Conservation (phyloP, 257 asterid species). For the Rauvolfia tetraphylla region DNA sequence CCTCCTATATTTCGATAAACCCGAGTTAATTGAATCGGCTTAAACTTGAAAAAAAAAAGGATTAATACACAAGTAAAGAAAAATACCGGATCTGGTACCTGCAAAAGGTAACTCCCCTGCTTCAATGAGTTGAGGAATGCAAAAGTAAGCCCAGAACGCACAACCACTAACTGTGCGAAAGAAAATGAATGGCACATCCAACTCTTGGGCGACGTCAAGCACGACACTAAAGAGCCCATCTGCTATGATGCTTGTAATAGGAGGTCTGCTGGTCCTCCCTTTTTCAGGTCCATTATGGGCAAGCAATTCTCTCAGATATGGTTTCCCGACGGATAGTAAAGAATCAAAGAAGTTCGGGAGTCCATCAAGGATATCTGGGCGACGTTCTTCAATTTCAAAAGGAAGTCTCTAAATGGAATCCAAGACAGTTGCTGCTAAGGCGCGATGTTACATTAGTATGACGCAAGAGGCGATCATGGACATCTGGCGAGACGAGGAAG, state of each 20-base stretch:
- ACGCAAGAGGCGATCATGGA: slow-evolving; percentile 44
- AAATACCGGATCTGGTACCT: slow-evolving; percentile 7
- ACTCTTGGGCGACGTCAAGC: slow-evolving; percentile 14
- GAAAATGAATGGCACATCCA: slow-evolving; percentile 19
- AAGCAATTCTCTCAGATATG: slow-evolving; percentile 23
- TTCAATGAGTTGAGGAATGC: slow-evolving; percentile 25
- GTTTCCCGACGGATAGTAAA: slow-evolving; percentile 8
- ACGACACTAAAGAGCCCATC: slow-evolving; percentile 18
- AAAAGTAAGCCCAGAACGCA: slow-evolving; percentile 28
- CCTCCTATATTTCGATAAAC: slow-evolving; percentile 27
- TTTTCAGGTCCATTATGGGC: background rate
- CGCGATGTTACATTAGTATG: slow-evolving; percentile 35
- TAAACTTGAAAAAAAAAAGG: too few relatives aligned
- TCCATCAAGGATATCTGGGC: background rate
- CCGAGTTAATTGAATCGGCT: background rate
- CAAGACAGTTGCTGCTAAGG: slow-evolving; percentile 28
- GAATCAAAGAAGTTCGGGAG: slow-evolving; percentile 4
- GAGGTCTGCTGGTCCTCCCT: background rate
- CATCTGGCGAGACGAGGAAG: slow-evolving; percentile 43
- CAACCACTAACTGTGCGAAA: slow-evolving; percentile 25
- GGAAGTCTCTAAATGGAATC: slow-evolving; percentile 33
- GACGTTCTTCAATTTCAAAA: background rate
- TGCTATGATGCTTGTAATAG: slow-evolving; percentile 18
- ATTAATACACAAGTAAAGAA: too few relatives aligned
- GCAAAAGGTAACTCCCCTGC: slow-evolving; percentile 30